Base-by-base conservation (phyloP, 148 eudicot species). In the Cornus controversa region DNA sequence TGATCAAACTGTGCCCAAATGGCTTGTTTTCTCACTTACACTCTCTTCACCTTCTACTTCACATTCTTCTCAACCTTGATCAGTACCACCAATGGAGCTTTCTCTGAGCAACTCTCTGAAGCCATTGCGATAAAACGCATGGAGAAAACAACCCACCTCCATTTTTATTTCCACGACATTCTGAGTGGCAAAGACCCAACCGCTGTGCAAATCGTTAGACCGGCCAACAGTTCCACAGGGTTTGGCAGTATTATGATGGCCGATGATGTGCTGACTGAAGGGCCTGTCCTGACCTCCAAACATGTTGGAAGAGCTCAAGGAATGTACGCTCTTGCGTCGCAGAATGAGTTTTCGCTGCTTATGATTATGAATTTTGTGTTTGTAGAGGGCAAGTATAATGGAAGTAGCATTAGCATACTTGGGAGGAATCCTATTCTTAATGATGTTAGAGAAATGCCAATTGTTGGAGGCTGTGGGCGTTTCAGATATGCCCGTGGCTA, bases 401-500 rank as follows among this genome's bases (percentile, higher is more conserved):
- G 91, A 68, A 90, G 87, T 16, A 79, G 80, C 26, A 27, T 84
- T 5, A 67, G 81, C 60, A 69, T 90, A 4, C 36, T 85, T 15
- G 90, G 93, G 18, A 67, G 89, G 50, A 88, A 84, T 31, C 77
- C 82, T 14, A 76, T 67, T 0, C 0, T 76, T 2, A 75, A 73
- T 1, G 79, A 67, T 15, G 80, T 77, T 50, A 73, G 90, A 73
- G 92, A 89, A 8, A 77, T 89, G 85, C 88, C 92, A 6, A 63
- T 89, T n/a, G 81, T 89, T 4, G 92, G 92, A 20, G 92, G 92
- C 24, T 83, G 84, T 77, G 92, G 92, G 78, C 57, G 81, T 64
- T 89, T 89, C 71, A 65, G 91, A 14, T 79, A 81, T 6, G 89
- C 86, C 0, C 81, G 86, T 7, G 90, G 92, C 1, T 85, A 85